phyloP scores from a whole-genome alignment of 345 rosid species.

The Murraya koenigii region DNA sequence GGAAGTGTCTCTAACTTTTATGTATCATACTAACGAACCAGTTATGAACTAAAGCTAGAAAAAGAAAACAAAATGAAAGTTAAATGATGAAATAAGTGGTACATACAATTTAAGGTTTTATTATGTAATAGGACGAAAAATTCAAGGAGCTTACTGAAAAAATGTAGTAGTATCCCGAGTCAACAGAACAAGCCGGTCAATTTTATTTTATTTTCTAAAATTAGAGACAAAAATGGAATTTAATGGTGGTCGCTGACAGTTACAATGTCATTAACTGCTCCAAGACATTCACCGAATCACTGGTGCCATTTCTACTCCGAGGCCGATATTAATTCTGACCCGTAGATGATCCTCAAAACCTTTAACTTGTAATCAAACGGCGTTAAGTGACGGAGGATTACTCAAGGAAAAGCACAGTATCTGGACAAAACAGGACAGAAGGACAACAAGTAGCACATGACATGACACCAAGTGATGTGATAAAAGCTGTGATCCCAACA shows the following conservation, averaged over 20 bases:
- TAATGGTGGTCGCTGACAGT: neutral
- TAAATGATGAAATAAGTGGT: no score
- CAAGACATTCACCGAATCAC: neutral
- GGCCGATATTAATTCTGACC: conserved; percentile 12
- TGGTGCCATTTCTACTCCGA: neutral
- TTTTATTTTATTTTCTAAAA: no score
- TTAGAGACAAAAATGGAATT: neutral
- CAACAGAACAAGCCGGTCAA: no score
- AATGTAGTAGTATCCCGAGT: no score
- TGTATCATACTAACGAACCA: no score
- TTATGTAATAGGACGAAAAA: no score
- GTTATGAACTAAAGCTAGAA: no score
- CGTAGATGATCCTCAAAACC: neutral
- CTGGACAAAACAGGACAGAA: conserved; percentile 14
- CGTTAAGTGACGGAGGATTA: neutral
- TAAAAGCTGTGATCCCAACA: neutral
- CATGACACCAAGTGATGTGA: neutral
- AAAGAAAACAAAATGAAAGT: no score
- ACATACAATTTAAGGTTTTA: no score
- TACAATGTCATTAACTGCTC: neutral
- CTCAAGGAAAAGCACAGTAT: neutral
- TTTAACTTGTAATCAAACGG: neutral
- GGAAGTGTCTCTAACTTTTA: no score
- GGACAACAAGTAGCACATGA: conserved; percentile 21
- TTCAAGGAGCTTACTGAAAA: no score